phyloP scores from a whole-genome alignment of 2,329 filamentous ascomycete species.

The Bipolaris sorokiniana region DNA sequence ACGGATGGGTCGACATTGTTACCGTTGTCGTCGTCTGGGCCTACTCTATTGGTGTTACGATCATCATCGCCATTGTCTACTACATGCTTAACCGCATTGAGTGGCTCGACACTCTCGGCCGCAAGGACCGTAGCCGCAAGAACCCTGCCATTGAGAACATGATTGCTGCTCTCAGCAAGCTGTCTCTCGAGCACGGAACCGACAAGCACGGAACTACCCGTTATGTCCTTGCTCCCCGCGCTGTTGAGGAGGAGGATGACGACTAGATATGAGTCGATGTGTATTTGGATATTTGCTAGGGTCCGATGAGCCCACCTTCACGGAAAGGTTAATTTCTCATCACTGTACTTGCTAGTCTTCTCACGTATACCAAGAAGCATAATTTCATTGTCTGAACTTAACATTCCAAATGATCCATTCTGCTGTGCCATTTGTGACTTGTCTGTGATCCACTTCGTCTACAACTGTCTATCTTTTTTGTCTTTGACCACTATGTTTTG shows the following conservation, averaged over 20 bases:
- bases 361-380: constrained; percentile 40
- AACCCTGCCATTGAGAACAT: constrained; percentile 71
- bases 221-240: constrained; percentile 54
- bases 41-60: constrained; percentile 70
- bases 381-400: constrained; percentile 40
- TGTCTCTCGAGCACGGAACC: constrained; percentile 65
- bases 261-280: constrained; percentile 43
- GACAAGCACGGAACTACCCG: constrained; percentile 56
- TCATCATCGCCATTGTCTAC: constrained; percentile 71
- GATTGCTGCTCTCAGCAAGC: constrained; percentile 68
- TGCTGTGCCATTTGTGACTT: not conserved
- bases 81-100: constrained; percentile 65
- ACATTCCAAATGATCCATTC: constrained; percentile 7
- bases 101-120: constrained; percentile 67
- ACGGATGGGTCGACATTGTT: constrained; percentile 66
- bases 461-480: no score
- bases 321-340: constrained; percentile 36
- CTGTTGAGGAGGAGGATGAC: constrained; percentile 58
- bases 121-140: constrained; percentile 65
- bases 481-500: no score
- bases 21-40: constrained; percentile 70
- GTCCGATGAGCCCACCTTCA: constrained; percentile 34
- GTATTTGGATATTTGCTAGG: constrained; percentile 36
- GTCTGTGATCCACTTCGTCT: no score
- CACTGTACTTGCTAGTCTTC: constrained; percentile 37